These are phyloP conservation scores for Kalmusia sp. DNA, from an alignment of 2,329 filamentous ascomycete genomes.

Conservation along the genomic window DNA sequence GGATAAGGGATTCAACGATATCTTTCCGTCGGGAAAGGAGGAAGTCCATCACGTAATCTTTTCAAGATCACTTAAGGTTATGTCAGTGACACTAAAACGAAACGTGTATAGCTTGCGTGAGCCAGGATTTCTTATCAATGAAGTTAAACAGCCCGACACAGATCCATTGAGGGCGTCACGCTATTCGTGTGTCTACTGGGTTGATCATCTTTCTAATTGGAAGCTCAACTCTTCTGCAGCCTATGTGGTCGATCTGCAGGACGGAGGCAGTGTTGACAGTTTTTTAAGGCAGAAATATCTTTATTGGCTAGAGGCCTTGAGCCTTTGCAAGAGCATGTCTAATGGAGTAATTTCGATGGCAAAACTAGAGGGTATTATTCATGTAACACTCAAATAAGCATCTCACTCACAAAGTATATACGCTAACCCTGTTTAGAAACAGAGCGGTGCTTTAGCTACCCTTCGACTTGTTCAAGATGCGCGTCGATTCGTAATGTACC, in stretches of 20 bases:
- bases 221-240: neutral
- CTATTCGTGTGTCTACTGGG: neutral
- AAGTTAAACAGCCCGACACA: slow-evolving; percentile 4
- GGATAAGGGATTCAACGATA: slow-evolving; percentile 15
- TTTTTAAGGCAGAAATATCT: neutral
- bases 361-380: neutral
- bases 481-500: neutral
- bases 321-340: neutral
- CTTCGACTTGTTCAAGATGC: neutral
- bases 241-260: neutral
- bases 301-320: neutral
- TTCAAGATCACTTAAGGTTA: neutral
- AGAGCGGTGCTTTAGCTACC: neutral
- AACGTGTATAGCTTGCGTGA: neutral
- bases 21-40: slow-evolving; percentile 37
- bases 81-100: neutral
- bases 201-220: neutral
- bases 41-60: slow-evolving; percentile 28
- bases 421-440: neutral
- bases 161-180: neutral
- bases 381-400: neutral
- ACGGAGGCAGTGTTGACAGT: neutral
- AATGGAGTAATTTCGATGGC: neutral
- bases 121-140: neutral
- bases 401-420: neutral